These are phyloP conservation scores for Sporothrix pseudoabietina DNA, from an alignment of 2,329 filamentous ascomycete species.

Conservation along the genomic window DNA sequence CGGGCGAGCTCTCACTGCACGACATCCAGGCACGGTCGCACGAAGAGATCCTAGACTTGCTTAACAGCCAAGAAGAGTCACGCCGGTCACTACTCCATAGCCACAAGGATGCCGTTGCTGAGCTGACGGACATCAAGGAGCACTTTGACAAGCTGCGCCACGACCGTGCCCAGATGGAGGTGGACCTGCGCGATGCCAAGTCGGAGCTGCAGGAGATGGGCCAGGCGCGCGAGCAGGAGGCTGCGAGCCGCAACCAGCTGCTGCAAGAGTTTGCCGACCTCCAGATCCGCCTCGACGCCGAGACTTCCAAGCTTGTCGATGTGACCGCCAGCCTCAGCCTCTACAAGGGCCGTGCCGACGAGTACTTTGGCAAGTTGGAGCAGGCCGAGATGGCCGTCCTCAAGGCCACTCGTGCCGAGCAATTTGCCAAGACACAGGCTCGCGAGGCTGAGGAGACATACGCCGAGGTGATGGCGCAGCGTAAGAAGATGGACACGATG, in stretches of 20 bases:
- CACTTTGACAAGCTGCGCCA: conserved; percentile 87
- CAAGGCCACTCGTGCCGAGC: conserved; percentile 87
- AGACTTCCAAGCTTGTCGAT: conserved; percentile 81
- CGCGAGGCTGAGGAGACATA: conserved; percentile 90
- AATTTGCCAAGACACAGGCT: conserved; percentile 88
- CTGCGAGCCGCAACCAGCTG: conserved; percentile 82
- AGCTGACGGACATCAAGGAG: conserved; percentile 82
- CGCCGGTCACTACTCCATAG: conserved; percentile 77
- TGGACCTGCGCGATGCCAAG: conserved; percentile 80
- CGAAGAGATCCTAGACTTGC: conserved; percentile 87
- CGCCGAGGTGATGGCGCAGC: conserved; percentile 85
- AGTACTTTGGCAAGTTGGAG: conserved; percentile 96
- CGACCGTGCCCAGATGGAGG: conserved; percentile 74
- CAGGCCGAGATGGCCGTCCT: conserved; percentile 95
- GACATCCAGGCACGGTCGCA: conserved; percentile 93
- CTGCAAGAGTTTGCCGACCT: conserved; percentile 91
- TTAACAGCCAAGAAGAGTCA: conserved; percentile 91
- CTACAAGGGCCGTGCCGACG: conserved; percentile 90
- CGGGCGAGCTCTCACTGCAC: conserved; percentile 82
- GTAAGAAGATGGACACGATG: conserved; percentile 82
- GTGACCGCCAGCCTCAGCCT: conserved; percentile 79
- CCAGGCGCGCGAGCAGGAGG: conserved; percentile 79
- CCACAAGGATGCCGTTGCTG: conserved; percentile 82
- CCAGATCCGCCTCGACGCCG: conserved; percentile 88
- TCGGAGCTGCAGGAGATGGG: conserved; percentile 83